These are phyloP conservation scores for Fusarium graminum DNA, from an alignment of 2,329 filamentous ascomycete genomes.

Conservation along the genomic window DNA sequence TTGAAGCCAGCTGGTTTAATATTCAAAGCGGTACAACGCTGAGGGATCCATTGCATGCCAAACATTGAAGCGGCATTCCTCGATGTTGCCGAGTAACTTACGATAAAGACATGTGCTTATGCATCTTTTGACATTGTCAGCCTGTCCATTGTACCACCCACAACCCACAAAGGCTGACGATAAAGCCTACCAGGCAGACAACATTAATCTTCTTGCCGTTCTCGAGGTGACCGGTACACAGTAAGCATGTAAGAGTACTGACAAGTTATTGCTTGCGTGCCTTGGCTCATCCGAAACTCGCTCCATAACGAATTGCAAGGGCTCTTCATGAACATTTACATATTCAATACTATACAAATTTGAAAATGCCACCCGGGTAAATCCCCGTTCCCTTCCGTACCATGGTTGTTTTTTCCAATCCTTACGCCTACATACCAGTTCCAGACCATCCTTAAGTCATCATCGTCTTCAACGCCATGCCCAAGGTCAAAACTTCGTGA, in stretches of 20 bases:
- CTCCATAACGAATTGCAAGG: not conserved
- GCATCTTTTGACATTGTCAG: not conserved
- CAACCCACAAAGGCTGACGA: not conserved
- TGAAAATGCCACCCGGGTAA: not conserved
- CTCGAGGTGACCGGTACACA: not conserved
- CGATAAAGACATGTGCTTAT: not conserved
- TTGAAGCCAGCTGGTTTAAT: too few species aligned
- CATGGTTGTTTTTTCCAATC: slow-evolving; percentile 20
- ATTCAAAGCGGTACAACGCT: rapidly evolving
- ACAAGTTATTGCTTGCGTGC: too few species aligned
- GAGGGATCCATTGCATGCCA: rapidly evolving
- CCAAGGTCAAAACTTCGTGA: slow-evolving; percentile 42
- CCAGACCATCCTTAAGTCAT: slow-evolving; percentile 33
- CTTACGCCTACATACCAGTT: slow-evolving; percentile 5
- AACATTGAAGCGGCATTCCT: rapidly evolving
- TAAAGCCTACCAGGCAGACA: not conserved
- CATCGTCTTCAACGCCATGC: slow-evolving; percentile 48
- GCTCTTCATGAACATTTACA: not conserved
- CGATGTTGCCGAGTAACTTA: rapidly evolving
- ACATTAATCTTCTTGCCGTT: not conserved
- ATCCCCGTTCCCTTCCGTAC: too few species aligned
- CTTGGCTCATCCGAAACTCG: too few species aligned
- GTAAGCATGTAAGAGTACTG: too few species aligned
- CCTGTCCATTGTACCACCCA: not conserved
- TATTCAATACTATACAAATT: not conserved